Conservation (phyloP, 192 early-diverging fungal genomes). For the Nowakowskiella sp. region DNA sequence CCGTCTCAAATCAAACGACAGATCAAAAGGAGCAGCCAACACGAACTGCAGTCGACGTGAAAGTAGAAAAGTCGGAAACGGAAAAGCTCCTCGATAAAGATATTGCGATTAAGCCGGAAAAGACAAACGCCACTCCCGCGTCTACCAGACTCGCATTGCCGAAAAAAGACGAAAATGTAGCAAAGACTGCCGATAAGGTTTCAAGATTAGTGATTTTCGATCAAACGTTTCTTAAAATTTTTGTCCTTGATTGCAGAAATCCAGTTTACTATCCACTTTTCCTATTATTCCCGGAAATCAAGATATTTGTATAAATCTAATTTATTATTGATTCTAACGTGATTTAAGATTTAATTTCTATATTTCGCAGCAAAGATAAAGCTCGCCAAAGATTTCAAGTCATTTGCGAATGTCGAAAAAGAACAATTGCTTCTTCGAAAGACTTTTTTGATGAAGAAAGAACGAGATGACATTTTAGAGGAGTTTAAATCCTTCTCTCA, state of each 20-base stretch:
- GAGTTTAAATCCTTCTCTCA: slow-evolving; percentile 75
- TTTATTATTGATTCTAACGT: too few species aligned
- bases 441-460: slow-evolving; percentile 63
- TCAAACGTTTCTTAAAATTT: slow-evolving; percentile 17
- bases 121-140: neutral
- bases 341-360: too few species aligned
- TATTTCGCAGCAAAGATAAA: slow-evolving; percentile 35
- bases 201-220: slow-evolving; percentile 7
- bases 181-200: neutral
- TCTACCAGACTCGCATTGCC: neutral
- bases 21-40: neutral
- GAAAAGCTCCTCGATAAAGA: neutral
- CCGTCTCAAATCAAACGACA: neutral
- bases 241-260: too few species aligned
- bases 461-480: slow-evolving; percentile 62
- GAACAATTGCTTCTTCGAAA: slow-evolving; percentile 67
- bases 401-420: slow-evolving; percentile 72
- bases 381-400: slow-evolving; percentile 34
- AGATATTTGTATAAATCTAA: too few species aligned
- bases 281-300: too few species aligned
- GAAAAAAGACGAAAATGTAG: neutral
- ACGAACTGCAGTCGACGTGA: neutral
- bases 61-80: too few species aligned
- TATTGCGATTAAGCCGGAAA: neutral
- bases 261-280: too few species aligned